Percentiles rank a stretch among this genome's conserved stretches.
phyloP scores from a whole-genome alignment of 2,329 filamentous ascomycete genomes.

The Phyllosticta ampelicida region DNA sequence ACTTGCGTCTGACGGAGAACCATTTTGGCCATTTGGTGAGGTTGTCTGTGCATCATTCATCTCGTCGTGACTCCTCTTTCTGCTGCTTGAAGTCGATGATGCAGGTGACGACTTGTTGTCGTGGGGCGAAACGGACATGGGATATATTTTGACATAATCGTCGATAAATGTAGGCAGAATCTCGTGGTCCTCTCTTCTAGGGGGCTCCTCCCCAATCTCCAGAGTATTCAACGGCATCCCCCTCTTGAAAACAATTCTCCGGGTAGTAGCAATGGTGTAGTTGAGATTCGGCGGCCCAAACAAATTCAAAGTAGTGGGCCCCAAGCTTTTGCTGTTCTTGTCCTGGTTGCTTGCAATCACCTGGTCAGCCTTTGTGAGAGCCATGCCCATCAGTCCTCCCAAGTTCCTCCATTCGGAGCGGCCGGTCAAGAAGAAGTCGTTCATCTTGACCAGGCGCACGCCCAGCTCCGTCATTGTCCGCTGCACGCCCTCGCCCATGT shows the following conservation, averaged over 20 bases:
- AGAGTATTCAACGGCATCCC: constrained; percentile 61
- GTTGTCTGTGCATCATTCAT: constrained; percentile 20
- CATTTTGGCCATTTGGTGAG: not conserved
- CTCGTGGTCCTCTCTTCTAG: constrained; percentile 24
- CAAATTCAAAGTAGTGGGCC: constrained; percentile 37
- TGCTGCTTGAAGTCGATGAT: constrained; percentile 7
- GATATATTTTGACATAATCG: constrained; percentile 72
- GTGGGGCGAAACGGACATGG: constrained; percentile 49
- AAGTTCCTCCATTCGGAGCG: constrained; percentile 61
- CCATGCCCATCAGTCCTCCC: constrained; percentile 74
- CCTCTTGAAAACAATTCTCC: constrained; percentile 77
- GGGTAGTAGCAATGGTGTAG: constrained; percentile 69
- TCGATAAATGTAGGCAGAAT: constrained; percentile 50
- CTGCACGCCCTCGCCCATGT: constrained; percentile 74
- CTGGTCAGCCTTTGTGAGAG: constrained; percentile 71
- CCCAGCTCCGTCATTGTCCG: constrained; percentile 61
- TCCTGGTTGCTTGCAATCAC: constrained; percentile 37
- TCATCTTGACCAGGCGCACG: constrained; percentile 51
- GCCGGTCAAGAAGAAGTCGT: constrained; percentile 76
- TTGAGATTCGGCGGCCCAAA: constrained; percentile 73
- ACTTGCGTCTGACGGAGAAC: constrained; percentile 23
- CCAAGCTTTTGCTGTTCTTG: constrained; percentile 21
- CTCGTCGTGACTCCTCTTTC: constrained; percentile 17
- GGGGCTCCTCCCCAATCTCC: constrained; percentile 45
- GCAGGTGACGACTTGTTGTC: constrained; percentile 6